phyloP scores from a whole-genome alignment of 495 filamentous ascomycete genomes.

The Hyaloscypha hepaticicola region DNA sequence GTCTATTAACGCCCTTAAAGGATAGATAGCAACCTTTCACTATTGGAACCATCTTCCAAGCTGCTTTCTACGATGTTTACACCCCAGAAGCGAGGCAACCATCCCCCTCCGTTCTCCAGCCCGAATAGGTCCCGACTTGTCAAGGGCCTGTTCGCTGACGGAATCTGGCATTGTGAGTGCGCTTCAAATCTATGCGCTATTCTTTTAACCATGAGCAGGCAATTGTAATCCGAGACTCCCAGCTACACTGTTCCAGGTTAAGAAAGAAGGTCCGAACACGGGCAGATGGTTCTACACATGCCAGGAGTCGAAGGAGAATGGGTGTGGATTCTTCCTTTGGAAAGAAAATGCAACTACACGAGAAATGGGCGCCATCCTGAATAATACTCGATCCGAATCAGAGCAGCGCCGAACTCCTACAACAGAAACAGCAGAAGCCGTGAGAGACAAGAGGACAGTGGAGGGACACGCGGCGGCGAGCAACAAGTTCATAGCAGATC shows the following conservation, averaged over 20 bases:
- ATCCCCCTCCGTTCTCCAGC: not conserved
- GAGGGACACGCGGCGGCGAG: constrained; percentile 16
- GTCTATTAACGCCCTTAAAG: not conserved
- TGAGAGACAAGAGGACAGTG: constrained; percentile 13
- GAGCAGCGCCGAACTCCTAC: constrained; percentile 3
- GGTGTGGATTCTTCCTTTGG: constrained; percentile 74
- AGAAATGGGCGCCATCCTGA: constrained; percentile 50
- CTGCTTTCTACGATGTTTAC: not conserved
- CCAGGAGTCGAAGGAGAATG: constrained; percentile 44
- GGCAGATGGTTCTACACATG: constrained; percentile 71
- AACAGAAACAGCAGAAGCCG: constrained; percentile 6
- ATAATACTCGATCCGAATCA: constrained; percentile 39
- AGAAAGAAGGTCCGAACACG: constrained; percentile 64
- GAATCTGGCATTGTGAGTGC: constrained; percentile 53
- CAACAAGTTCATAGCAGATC: constrained; percentile 16
- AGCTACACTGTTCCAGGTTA: constrained; percentile 59
- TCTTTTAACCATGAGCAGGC: constrained; percentile 37
- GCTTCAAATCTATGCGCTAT: constrained; percentile 2
- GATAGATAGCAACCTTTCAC: not conserved
- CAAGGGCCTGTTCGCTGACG: constrained; percentile 56
- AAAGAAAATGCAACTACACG: constrained; percentile 57
- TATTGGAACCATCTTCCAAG: no score
- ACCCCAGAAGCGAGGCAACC: not conserved
- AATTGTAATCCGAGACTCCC: constrained; percentile 64
- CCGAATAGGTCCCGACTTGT: not conserved